Evolutionary conservation across 345 rosid species (phyloP), one percentile per base, ranked within the genome.

Genomic region (Ceriops decandra): DNA sequence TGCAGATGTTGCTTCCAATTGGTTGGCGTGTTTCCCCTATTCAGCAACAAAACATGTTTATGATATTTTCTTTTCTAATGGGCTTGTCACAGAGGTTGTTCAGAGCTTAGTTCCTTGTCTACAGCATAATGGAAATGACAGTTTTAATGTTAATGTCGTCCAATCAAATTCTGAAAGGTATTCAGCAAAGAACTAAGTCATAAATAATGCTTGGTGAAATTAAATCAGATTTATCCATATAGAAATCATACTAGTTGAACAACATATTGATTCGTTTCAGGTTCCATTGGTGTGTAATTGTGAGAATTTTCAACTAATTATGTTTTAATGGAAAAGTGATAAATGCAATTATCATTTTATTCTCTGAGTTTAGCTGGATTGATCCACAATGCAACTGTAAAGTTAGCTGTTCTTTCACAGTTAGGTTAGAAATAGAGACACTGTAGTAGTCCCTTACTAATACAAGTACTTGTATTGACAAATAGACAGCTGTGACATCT

Each of bases 1-100:
- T 78, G 82, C 86, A 93, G 98, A 95, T 85, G 81, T 91, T 71
- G 87, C 97, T 68, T 84, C 91, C 72, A 81, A 87, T 80, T 95
- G 97, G 97, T 84, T 95, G 2, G 75, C 96, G 64, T 95, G 96
- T 80, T 95, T 95, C 82, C 85, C 99, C 51, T 63, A 83, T 66
- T 83, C 97, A 60, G 88, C 86, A 53, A 82, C 71, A 78, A 86
- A 85, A 74, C 86, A 82, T 69, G 80, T 87, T 26, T 95, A 91
- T 67, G 99, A 91, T 79, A 73, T 72, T 74, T 95, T 91, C 86
- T 95, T 95, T 78, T 81, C 82, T 46, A 73, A 80, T 49, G 99
- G 97, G 27, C 81, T 81, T 73, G 74, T 83, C 33, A 72, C 80
- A 0, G 93, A 91, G 82, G 95, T 88, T 75, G 86, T 87, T 81